Conservation (phyloP, 768 basidiomycete genomes). For the Bullera alba region DNA sequence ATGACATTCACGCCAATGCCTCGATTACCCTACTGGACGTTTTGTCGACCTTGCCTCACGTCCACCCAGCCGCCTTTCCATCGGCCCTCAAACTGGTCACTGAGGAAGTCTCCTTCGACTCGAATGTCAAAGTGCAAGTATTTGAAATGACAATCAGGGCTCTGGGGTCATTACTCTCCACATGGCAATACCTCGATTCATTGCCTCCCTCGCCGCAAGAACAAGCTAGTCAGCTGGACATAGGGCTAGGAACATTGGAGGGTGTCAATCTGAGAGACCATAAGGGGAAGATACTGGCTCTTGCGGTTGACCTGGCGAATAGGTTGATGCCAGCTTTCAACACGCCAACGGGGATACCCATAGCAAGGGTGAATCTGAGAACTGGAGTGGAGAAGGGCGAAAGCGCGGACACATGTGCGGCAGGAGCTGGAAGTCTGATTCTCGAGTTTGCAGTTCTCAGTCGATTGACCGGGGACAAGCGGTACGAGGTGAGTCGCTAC, state of each 20-base stretch:
- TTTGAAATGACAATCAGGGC: slow-evolving; percentile 96
- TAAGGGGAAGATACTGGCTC: slow-evolving; percentile 58
- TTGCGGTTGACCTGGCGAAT: slow-evolving; percentile 81
- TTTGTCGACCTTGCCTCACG: slow-evolving; percentile 72
- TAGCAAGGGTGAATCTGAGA: slow-evolving; percentile 79
- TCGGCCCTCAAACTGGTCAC: slow-evolving; percentile 76
- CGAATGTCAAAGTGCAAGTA: slow-evolving; percentile 93
- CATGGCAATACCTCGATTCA: slow-evolving; percentile 36
- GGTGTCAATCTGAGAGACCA: slow-evolving; percentile 64
- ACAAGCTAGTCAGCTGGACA: slow-evolving; percentile 13
- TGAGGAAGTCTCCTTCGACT: slow-evolving; percentile 77
- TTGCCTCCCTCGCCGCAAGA: slow-evolving; percentile 21
- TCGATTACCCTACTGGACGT: slow-evolving; percentile 56
- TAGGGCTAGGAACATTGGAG: slow-evolving; percentile 47
- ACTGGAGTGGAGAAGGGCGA: slow-evolving; percentile 71
- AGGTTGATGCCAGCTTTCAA: slow-evolving; percentile 84
- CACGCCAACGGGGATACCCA: slow-evolving; percentile 86
- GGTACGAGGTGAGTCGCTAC: slow-evolving; percentile 59
- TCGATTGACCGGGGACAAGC: slow-evolving; percentile 78
- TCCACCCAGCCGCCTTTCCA: slow-evolving; percentile 73
- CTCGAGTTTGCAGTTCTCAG: slow-evolving; percentile 91
- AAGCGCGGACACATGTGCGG: slow-evolving; percentile 76
- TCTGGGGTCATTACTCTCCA: slow-evolving; percentile 65
- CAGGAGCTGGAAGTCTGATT: slow-evolving; percentile 86
- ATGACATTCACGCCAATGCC: slow-evolving; percentile 93